Percentiles rank a stretch among this genome's conserved stretches.
phyloP scores from a whole-genome alignment of 169 alveolate species.

The Cryptosporidium xiaoi region DNA sequence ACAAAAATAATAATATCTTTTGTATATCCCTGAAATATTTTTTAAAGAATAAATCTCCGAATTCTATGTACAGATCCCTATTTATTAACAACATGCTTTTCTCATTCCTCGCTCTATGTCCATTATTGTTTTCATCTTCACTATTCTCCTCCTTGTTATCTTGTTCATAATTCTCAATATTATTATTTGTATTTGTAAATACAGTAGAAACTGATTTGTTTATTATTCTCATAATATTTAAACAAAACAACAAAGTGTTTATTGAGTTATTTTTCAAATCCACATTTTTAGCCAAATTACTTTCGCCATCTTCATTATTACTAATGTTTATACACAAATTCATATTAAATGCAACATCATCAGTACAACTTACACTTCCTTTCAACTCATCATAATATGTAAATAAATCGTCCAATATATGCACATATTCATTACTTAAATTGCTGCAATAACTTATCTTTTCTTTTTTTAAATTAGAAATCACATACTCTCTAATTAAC shows the following conservation, averaged over 20 bases:
- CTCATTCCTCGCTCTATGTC: not conserved
- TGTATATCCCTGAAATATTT: slow-evolving; percentile 10
- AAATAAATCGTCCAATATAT: not conserved
- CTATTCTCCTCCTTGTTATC: not conserved
- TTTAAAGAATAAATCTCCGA: slow-evolving; percentile 18
- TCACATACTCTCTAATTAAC: not conserved
- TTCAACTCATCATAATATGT: not conserved
- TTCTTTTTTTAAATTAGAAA: not conserved
- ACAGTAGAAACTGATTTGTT: slow-evolving; percentile 27
- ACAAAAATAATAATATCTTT: not conserved
- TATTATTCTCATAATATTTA: slow-evolving; percentile 29
- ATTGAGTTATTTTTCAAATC: not conserved
- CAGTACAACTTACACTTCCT: no score
- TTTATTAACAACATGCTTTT: not conserved
- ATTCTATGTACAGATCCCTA: slow-evolving; percentile 5
- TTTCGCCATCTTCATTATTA: not conserved
- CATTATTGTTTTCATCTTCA: not conserved
- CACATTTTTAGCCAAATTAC: not conserved
- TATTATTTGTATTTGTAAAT: not conserved
- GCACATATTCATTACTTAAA: no score
- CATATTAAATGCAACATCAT: not conserved
- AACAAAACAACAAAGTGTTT: slow-evolving; percentile 11
- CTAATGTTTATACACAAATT: not conserved
- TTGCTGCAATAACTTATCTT: not conserved
- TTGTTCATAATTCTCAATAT: not conserved